Evolutionary conservation across 768 basidiomycete species (phyloP).

Genomic region (Rhizopogon vesiculosus): DNA sequence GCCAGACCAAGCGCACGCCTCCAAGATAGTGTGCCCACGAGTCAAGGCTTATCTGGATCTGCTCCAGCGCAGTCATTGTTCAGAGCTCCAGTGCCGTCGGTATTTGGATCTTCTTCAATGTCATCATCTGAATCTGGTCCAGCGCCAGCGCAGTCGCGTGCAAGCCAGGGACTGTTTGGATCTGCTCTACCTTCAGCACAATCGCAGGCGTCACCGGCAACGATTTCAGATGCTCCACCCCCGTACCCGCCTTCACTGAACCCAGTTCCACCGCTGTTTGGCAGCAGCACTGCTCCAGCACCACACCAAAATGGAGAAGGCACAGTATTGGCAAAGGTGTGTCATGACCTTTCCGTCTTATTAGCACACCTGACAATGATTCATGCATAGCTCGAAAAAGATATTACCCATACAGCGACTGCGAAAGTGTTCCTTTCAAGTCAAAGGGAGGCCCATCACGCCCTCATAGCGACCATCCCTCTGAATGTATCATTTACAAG

Average conservation of each 20-base stretch:
- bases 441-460: conserved; percentile 4
- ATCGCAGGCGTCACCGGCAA: neutral
- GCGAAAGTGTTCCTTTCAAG: conserved; percentile 13
- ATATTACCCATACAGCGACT: conserved; percentile 12
- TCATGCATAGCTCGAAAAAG: neutral
- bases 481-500: conserved; percentile 18
- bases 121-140: neutral
- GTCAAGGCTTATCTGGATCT: neutral
- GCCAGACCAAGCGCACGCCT: too few species aligned
- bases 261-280: neutral
- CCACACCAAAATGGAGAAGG: neutral
- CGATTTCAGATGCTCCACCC: neutral
- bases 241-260: neutral
- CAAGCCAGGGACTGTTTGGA: neutral
- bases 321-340: neutral
- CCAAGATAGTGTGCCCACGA: neutral
- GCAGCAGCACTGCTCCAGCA: neutral
- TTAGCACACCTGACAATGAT: neutral
- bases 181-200: neutral
- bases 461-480: conserved; percentile 17
- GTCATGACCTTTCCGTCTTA: neutral
- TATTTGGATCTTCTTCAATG: too few species aligned
- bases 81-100: too few species aligned
- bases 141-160: neutral
- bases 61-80: too few species aligned